Conservation (phyloP, 176 grass and related monocot genomes). For the Cymbopogon citratus region DNA sequence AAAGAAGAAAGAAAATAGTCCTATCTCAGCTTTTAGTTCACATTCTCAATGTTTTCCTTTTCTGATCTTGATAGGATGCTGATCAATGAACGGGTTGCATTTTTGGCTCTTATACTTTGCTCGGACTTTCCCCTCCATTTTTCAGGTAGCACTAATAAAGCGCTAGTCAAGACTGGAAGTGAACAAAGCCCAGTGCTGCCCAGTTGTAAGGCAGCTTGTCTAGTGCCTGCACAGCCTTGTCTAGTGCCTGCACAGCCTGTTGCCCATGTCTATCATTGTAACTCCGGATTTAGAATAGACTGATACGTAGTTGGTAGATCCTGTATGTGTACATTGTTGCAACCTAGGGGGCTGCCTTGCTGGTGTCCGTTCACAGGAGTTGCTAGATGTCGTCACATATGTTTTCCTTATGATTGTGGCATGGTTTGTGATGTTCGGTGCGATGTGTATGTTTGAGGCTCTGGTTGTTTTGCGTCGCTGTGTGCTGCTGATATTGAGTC, state of each 20-base stretch:
- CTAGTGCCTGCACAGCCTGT: not conserved
- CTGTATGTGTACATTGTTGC: constrained; percentile 34
- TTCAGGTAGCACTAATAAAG: constrained; percentile 11
- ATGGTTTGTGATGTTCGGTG: not conserved
- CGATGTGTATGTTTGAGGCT: not conserved
- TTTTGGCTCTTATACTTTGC: not conserved
- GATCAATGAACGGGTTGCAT: not conserved
- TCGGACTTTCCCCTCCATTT: not conserved
- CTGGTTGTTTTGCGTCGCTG: not conserved
- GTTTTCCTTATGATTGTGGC: not conserved
- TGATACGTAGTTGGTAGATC: constrained; percentile 34
- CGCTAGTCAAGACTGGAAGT: not conserved
- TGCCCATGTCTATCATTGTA: not conserved
- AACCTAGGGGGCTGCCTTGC: not conserved
- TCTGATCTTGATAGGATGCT: not conserved
- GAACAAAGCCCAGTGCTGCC: not conserved
- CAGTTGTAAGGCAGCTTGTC: not conserved
- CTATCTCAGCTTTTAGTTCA: not conserved
- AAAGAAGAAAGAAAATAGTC: not conserved
- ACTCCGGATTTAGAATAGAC: constrained; percentile 42
- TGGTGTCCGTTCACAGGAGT: not conserved
- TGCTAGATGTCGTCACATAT: not conserved
- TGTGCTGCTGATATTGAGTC: not conserved
- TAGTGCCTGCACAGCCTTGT: not conserved
- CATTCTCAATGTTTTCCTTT: not conserved